Evolutionary conservation across 1,284 basidiomycete species (phyloP).

Genomic region (Microbotryum violaceum): DNA sequence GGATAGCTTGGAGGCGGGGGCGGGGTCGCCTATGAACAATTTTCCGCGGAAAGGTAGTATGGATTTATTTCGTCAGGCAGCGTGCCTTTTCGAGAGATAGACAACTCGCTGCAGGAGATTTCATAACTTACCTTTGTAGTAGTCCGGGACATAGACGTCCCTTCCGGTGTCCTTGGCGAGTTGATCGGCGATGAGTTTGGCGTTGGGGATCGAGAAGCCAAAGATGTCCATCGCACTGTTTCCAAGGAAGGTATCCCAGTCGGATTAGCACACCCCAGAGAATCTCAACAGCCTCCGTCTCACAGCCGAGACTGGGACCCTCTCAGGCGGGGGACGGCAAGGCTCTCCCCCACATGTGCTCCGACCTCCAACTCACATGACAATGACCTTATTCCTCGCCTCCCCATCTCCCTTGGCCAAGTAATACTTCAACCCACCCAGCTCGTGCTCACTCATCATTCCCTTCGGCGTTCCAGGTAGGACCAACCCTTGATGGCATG

Average conservation of each 20-base stretch:
- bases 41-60: too few relatives aligned
- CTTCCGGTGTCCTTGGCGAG: background rate
- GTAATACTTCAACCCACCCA: constrained; percentile 3
- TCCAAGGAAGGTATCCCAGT: background rate
- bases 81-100: too few relatives aligned
- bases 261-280: background rate
- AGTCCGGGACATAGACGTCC: constrained; percentile 10
- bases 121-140: constrained; percentile 1
- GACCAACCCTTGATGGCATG: constrained; percentile 5
- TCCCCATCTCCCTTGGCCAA: background rate
- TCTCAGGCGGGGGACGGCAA: too few relatives aligned
- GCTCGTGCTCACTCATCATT: background rate
- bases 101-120: background rate
- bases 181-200: constrained; percentile 13
- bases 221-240: constrained; percentile 14
- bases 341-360: too few relatives aligned
- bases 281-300: background rate
- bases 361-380: background rate
- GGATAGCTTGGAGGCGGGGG: constrained; percentile 1
- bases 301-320: too few relatives aligned
- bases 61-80: too few relatives aligned
- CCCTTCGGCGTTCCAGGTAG: constrained; percentile 8
- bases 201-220: constrained; percentile 10
- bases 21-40: background rate
- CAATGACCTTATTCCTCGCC: constrained; percentile 1